phyloP scores from a whole-genome alignment of 2,329 filamentous ascomycete genomes.

The Leptoxyphium fumago region DNA sequence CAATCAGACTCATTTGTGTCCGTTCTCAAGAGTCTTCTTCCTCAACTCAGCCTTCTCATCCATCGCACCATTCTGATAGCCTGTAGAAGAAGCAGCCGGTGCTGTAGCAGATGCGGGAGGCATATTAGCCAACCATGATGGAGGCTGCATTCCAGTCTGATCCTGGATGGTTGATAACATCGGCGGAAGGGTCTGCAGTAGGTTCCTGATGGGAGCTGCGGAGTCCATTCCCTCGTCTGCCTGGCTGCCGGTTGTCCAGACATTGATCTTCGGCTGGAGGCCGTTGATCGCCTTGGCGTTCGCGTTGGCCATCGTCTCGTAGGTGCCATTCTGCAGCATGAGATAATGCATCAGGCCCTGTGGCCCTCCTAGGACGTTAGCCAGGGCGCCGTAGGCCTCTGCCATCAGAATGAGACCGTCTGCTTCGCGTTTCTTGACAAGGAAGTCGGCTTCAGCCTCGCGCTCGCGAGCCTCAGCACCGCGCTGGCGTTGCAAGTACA shows the following conservation, averaged over 20 bases:
- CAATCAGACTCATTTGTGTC: too few relatives aligned
- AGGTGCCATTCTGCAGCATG: conserved; percentile 75
- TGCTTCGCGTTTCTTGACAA: conserved; percentile 55
- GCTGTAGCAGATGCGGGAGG: conserved; percentile 14
- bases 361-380: conserved; percentile 61
- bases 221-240: conserved; percentile 36
- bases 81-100: not conserved
- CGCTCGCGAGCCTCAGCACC: conserved; percentile 41
- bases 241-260: conserved; percentile 65
- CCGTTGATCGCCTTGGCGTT: conserved; percentile 64
- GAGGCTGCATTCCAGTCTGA: conserved; percentile 70
- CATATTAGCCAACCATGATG: conserved; percentile 53
- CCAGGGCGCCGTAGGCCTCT: conserved; percentile 60
- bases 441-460: conserved; percentile 45
- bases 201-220: conserved; percentile 54
- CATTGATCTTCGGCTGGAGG: conserved; percentile 74
- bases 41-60: conserved; percentile 9
- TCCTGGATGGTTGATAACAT: conserved; percentile 76
- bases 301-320: conserved; percentile 60
- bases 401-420: conserved; percentile 66
- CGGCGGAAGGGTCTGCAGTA: conserved; percentile 74
- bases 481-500: conserved; percentile 29
- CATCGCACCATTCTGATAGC: conserved; percentile 4
- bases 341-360: conserved; percentile 67
- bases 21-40: conserved; percentile 1